Evolutionary conservation across 1,284 basidiomycete species (phyloP).

Genomic region (Cryptococcus deneoformans): DNA sequence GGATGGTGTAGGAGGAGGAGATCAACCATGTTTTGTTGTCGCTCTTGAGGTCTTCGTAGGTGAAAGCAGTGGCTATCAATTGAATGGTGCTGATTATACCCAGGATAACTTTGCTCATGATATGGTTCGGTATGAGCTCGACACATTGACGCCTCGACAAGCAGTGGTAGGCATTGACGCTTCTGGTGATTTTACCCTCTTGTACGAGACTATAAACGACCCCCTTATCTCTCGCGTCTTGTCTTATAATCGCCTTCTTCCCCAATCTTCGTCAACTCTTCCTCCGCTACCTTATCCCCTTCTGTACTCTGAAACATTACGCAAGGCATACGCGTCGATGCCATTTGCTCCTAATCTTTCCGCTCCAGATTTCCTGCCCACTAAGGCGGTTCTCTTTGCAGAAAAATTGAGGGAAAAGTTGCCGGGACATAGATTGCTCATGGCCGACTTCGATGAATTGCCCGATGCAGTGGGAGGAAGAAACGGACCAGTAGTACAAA

Average conservation of each 20-base stretch:
- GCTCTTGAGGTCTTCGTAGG: slow-evolving; percentile 85
- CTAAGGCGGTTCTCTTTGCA: slow-evolving; percentile 81
- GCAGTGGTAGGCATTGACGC: slow-evolving; percentile 77
- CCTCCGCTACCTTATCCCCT: slow-evolving; percentile 36
- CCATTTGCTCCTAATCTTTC: slow-evolving; percentile 93
- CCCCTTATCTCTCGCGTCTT: slow-evolving; percentile 66
- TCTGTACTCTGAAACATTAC: slow-evolving; percentile 50
- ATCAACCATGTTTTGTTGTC: slow-evolving; percentile 85
- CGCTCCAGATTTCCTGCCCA: slow-evolving; percentile 86
- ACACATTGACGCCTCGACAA: slow-evolving; percentile 76
- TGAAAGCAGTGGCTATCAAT: slow-evolving; percentile 49
- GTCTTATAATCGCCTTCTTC: slow-evolving; percentile 62
- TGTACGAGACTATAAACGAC: slow-evolving; percentile 83
- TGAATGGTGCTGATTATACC: slow-evolving; percentile 47
- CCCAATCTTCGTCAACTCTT: slow-evolving; percentile 51
- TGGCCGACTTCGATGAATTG: slow-evolving; percentile 87
- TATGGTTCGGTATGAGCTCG: slow-evolving; percentile 81
- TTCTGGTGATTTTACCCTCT: slow-evolving; percentile 77
- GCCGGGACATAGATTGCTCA: slow-evolving; percentile 84
- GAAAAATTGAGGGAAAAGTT: slow-evolving; percentile 79
- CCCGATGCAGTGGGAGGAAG: slow-evolving; percentile 81
- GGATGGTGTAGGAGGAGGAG: slow-evolving; percentile 60
- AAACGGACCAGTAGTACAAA: slow-evolving; percentile 96
- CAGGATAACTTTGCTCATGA: slow-evolving; percentile 95
- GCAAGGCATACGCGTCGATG: slow-evolving; percentile 64